A percentile compares a stretch with the other conserved stretches of the same genome.
phyloP scores from a whole-genome alignment of 495 filamentous ascomycete genomes.

The Oleoguttula mirabilis region DNA sequence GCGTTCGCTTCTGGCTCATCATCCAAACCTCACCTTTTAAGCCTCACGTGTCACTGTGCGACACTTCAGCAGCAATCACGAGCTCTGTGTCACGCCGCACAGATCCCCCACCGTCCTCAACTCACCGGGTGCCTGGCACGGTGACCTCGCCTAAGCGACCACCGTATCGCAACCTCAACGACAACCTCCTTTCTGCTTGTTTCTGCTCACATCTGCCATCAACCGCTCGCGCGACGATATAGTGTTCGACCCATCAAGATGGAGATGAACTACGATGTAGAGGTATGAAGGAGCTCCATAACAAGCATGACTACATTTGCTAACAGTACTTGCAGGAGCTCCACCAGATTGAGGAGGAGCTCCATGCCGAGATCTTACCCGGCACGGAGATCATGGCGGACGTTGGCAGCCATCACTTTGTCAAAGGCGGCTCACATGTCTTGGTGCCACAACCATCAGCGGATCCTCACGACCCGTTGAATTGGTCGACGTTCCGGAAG shows the following conservation, averaged over 20 bases:
- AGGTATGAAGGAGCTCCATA: conserved; percentile 3
- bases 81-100: background rate
- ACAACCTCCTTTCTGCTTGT: too few species aligned
- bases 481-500: conserved; percentile 29
- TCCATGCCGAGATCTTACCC: conserved; percentile 45
- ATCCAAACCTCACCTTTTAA: too few species aligned
- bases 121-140: background rate
- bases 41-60: too few species aligned
- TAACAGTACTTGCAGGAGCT: conserved; percentile 23
- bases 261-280: conserved; percentile 26
- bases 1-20: too few species aligned
- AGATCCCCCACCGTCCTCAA: background rate
- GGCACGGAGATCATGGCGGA: conserved; percentile 52
- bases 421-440: conserved; percentile 38
- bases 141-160: background rate
- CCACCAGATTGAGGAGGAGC: conserved; percentile 29
- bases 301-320: background rate
- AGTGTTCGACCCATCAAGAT: too few species aligned
- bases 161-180: background rate
- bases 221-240: too few species aligned
- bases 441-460: conserved; percentile 44
- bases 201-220: background rate
- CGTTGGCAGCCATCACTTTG: conserved; percentile 48
- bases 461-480: conserved; percentile 35
- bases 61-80: background rate